These are phyloP conservation scores for Carex myosuroides DNA, from an alignment of 176 grass and related monocot species.

Conservation along the genomic window DNA sequence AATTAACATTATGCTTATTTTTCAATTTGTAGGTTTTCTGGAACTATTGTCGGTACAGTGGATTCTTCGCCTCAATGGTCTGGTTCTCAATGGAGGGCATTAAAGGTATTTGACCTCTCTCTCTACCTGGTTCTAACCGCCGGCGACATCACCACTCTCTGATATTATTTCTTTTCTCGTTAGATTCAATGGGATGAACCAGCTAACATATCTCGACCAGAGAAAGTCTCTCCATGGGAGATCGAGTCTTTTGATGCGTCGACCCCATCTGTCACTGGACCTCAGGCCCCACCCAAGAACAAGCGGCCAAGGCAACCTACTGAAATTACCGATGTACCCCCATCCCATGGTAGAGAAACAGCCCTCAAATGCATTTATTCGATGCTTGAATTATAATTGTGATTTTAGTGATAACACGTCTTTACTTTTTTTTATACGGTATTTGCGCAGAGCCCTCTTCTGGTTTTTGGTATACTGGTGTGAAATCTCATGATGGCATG, in stretches of 20 bases:
- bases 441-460: constrained; percentile 17
- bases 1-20: background rate
- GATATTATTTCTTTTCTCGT: background rate
- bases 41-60: constrained; percentile 67
- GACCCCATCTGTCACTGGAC: constrained; percentile 19
- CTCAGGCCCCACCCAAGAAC: constrained; percentile 42
- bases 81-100: constrained; percentile 64
- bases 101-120: constrained; percentile 42
- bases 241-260: constrained; percentile 44
- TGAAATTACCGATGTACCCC: constrained; percentile 24
- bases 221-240: constrained; percentile 80
- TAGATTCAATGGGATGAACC: constrained; percentile 86
- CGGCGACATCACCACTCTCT: background rate
- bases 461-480: constrained; percentile 14
- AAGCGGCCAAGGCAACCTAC: constrained; percentile 46
- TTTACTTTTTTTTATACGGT: background rate
- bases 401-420: background rate
- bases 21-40: constrained; percentile 50
- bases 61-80: constrained; percentile 61
- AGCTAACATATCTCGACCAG: constrained; percentile 39
- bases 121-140: background rate
- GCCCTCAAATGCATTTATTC: background rate
- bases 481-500: constrained; percentile 2
- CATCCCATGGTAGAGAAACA: constrained; percentile 2
- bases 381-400: background rate